phyloP scores from a whole-genome alignment of 371 early-diverging fungal genomes.

The Rhizopus stolonifer region DNA sequence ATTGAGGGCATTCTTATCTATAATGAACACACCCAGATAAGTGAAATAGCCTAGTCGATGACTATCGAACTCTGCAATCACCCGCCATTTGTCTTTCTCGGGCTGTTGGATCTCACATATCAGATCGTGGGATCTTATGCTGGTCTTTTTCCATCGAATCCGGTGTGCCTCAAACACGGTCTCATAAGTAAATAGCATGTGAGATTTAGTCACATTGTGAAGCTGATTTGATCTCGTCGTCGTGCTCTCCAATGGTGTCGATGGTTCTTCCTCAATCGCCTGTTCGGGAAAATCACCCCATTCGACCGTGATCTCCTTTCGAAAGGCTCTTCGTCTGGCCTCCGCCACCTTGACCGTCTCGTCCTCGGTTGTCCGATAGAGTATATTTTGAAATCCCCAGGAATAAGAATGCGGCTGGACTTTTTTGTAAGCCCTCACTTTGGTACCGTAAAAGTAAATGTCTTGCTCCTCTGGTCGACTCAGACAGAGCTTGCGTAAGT shows the following conservation, averaged over 20 bases:
- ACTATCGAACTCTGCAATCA: conserved; percentile 48
- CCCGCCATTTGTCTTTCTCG: conserved; percentile 23
- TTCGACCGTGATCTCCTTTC: conserved; percentile 43
- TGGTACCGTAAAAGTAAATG: conserved; percentile 33
- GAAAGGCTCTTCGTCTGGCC: conserved; percentile 41
- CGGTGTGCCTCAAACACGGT: conserved; percentile 32
- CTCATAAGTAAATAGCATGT: conserved; percentile 42
- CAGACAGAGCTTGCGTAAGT: conserved; percentile 38
- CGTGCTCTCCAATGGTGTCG: background rate
- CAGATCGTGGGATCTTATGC: conserved; percentile 46
- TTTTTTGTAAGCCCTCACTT: conserved; percentile 36
- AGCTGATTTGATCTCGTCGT: conserved; percentile 21
- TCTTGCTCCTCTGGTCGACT: conserved; percentile 37
- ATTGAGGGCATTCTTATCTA: conserved; percentile 30
- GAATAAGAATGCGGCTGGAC: conserved; percentile 50
- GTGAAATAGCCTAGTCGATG: conserved; percentile 50
- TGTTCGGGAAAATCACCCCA: conserved; percentile 29
- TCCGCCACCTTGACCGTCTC: conserved; percentile 36
- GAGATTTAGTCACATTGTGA: conserved; percentile 34
- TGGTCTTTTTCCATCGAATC: conserved; percentile 43
- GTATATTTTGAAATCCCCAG: conserved; percentile 52
- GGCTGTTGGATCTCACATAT: conserved; percentile 28
- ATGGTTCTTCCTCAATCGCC: conserved; percentile 7
- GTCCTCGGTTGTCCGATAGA: conserved; percentile 20
- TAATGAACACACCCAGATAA: conserved; percentile 35